A percentile compares a stretch with the other conserved stretches of the same genome.
phyloP scores from a whole-genome alignment of 306 rosid species.

The Ceratonia siliqua region DNA sequence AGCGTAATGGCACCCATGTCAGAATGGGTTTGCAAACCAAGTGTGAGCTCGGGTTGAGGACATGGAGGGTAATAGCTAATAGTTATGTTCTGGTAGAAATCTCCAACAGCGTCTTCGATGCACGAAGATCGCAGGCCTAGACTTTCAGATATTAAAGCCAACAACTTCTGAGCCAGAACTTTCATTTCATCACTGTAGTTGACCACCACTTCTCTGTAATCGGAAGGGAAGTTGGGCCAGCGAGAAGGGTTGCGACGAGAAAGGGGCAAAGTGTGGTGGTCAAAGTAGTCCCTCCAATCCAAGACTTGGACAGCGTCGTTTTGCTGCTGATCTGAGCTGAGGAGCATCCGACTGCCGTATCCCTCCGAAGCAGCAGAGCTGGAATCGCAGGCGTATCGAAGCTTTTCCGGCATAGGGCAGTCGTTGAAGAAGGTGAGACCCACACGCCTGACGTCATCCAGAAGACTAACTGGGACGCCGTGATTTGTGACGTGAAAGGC shows the following conservation, averaged over 20 bases:
- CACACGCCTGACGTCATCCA: conserved; percentile 43
- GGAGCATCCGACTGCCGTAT: conserved; percentile 83
- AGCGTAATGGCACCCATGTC: conserved; percentile 82
- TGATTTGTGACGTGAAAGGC: conserved; percentile 86
- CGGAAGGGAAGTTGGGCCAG: conserved; percentile 70
- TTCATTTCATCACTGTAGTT: conserved; percentile 61
- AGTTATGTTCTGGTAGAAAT: conserved; percentile 77
- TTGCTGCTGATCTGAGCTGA: conserved; percentile 23
- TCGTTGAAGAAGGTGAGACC: conserved; percentile 73
- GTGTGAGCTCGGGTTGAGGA: conserved; percentile 85
- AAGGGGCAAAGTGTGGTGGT: conserved; percentile 85
- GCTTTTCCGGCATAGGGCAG: conserved; percentile 55
- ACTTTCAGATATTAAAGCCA: conserved; percentile 70
- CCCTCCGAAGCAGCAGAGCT: conserved; percentile 75
- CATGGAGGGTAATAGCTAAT: conserved; percentile 84
- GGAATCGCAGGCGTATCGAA: conserved; percentile 59
- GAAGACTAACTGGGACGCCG: conserved; percentile 52
- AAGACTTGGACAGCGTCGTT: conserved; percentile 44
- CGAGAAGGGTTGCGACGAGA: conserved; percentile 71
- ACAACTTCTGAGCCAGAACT: conserved; percentile 58
- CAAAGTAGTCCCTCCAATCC: conserved; percentile 96
- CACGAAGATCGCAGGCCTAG: conserved; percentile 59
- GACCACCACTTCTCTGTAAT: conserved; percentile 49
- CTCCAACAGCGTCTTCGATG: conserved; percentile 70
- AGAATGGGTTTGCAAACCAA: conserved; percentile 90